Base-by-base conservation (phyloP, 2,329 filamentous ascomycete genomes). In the Rhynchosporium graminicola region DNA sequence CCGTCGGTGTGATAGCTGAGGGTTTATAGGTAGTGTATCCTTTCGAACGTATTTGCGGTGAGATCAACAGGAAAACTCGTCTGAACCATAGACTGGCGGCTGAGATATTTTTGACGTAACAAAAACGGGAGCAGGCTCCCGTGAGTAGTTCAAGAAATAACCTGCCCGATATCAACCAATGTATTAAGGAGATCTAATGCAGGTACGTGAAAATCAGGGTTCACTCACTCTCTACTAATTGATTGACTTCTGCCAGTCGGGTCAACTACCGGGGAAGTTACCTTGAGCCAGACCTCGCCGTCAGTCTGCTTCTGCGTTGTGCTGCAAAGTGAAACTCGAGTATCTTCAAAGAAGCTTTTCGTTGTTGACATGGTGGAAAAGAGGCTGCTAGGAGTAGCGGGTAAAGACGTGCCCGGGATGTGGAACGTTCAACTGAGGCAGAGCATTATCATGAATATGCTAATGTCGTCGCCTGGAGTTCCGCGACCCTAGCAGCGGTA, bases 391-490 rank as follows among this genome's bases (percentile, higher is more conserved):
- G 54, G 42, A 57, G 40, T 45, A 46, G 43, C 33, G 54, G 54
- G 8, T 57, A 57, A 57, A 57, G 4, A n/a, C 26, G 31, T 45
- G 28, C 9, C 54, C 54, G 54, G 42, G 13, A 20, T 33, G 26
- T 33, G 54, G 38, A 43, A 57, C 54, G 26, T 33, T 40, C 28
- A 31, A 36, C 54, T 57, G 54, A 57, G 40, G 54, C 54, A 57
- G 29, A 57, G 54, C 38, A 46, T 57, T 57, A 57, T 31, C 28
- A 45, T 12, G 40, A 57, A 46, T 57, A 57, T 57, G 54, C 54
- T 45, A 26, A 57, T 57, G 29, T 57, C 13, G 54, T 45, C 13
- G 54, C 45, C 54, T 57, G 26, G 28, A 45, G 15, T 33, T 46
- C 54, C 38, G 38, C 26, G 29, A 57, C 54, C 54, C 54, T 46